phyloP scores from a whole-genome alignment of 371 early-diverging fungal species.

The Zopfochytrium polystomum region DNA sequence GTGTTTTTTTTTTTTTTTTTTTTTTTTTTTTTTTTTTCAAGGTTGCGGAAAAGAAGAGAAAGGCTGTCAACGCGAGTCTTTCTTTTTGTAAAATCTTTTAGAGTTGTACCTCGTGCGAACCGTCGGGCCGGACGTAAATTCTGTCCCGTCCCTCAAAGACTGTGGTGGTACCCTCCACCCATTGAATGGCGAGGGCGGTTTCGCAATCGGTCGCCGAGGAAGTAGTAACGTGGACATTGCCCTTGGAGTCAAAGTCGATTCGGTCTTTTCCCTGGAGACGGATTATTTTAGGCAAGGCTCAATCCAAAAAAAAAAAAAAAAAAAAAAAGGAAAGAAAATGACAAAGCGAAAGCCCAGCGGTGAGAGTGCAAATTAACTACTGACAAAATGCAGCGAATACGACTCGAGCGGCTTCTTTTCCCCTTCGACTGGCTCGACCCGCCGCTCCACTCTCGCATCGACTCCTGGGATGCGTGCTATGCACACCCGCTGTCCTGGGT shows the following conservation, averaged over 20 bases:
- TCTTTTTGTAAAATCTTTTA: not conserved
- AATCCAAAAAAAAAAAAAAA: too few species aligned
- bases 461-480: not conserved
- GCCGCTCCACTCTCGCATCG: not conserved
- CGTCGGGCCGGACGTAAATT: not conserved
- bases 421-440: not conserved
- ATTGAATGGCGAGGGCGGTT: too few species aligned
- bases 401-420: not conserved
- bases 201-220: too few species aligned
- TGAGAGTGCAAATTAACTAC: not conserved
- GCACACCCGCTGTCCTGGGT: not conserved
- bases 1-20: too few species aligned
- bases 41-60: not conserved
- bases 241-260: too few species aligned
- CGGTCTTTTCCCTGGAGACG: too few species aligned
- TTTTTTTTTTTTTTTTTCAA: too few species aligned
- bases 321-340: not conserved
- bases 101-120: not conserved
- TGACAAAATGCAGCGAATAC: not conserved
- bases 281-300: too few species aligned
- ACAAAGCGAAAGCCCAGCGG: not conserved
- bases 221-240: too few species aligned
- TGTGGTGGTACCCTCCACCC: too few species aligned
- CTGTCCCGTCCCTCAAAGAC: too few species aligned
- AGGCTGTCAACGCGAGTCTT: not conserved